Evolutionary conservation across 2,329 filamentous ascomycete species (phyloP).

Genomic region (Fusarium odoratissimum): DNA sequence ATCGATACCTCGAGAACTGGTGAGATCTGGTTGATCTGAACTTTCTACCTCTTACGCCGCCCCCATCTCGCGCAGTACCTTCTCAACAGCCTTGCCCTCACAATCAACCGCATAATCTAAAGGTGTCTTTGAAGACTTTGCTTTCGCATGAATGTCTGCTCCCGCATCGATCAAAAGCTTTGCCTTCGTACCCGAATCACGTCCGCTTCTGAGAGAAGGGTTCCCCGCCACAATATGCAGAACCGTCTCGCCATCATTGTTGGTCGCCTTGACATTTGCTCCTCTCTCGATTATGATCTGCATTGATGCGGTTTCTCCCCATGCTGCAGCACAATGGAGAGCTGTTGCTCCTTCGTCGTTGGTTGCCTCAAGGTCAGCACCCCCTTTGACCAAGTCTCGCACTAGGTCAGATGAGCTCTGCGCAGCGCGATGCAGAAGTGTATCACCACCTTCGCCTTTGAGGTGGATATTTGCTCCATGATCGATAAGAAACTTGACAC

Average conservation of each 20-base stretch:
- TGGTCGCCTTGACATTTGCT: background rate
- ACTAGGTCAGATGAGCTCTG: background rate
- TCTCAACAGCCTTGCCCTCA: too few relatives aligned
- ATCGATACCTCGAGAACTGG: background rate
- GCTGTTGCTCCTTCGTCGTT: background rate
- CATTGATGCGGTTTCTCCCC: background rate
- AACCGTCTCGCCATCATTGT: background rate
- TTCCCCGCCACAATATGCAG: background rate
- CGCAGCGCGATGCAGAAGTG: background rate
- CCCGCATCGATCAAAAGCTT: background rate
- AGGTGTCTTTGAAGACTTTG: background rate
- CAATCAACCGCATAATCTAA: background rate
- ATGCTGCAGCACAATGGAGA: background rate
- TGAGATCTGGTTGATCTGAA: background rate
- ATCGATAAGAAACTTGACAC: accelerated
- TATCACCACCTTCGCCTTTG: background rate
- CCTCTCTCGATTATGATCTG: background rate
- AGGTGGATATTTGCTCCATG: background rate
- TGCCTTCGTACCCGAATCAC: background rate
- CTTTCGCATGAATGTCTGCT: accelerated
- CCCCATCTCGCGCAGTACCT: background rate
- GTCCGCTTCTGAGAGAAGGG: accelerated
- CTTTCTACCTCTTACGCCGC: background rate
- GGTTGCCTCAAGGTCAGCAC: background rate
- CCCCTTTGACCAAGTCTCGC: background rate